Evolutionary conservation across 169 alveolate species (phyloP).

Genomic region (Plasmodium berghei): DNA sequence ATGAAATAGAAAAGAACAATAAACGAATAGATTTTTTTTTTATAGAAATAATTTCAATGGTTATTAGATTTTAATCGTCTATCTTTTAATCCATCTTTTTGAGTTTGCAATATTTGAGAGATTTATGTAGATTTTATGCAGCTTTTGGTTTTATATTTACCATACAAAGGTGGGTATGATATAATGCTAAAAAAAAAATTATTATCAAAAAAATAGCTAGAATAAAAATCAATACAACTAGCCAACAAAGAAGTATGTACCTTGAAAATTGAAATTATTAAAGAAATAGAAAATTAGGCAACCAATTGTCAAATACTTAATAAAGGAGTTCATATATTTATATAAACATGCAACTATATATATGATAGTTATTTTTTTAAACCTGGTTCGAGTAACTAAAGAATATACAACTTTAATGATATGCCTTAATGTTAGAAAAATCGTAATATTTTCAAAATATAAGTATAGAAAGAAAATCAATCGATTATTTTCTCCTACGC

Average conservation of each 20-base stretch:
- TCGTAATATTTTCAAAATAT: constrained; percentile 27
- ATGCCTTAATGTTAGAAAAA: constrained; percentile 10
- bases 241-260: neutral
- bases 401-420: neutral
- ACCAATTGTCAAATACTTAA: no score
- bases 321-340: no score
- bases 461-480: constrained; percentile 15
- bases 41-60: neutral
- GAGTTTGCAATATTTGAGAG: neutral
- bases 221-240: neutral
- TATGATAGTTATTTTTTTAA: no score
- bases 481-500: constrained; percentile 66
- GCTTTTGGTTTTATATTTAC: neutral
- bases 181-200: neutral
- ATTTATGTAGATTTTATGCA: no score
- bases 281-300: no score
- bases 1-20: neutral
- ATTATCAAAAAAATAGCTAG: neutral
- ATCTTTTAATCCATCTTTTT: neutral
- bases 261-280: neutral
- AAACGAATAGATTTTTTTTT: neutral
- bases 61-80: neutral
- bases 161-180: neutral
- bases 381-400: neutral
- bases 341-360: no score